A percentile compares a stretch with the other conserved stretches of the same genome.
Conservation (phyloP, 2,329 filamentous ascomycete species). For the Calonectria pauciramosa region DNA sequence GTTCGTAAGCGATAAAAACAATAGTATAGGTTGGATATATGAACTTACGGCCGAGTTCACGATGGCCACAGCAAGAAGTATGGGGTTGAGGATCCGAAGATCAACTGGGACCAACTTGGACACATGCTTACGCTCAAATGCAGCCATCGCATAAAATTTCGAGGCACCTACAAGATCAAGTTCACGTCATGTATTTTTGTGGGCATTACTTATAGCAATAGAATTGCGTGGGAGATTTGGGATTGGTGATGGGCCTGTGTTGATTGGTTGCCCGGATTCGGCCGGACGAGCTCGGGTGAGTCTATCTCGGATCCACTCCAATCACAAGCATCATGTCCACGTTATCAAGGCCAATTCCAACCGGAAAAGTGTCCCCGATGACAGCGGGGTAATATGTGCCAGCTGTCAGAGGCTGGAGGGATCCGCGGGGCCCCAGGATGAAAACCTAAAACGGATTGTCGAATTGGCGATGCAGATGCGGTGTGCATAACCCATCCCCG, state of each 20-base stretch:
- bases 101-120: conserved; percentile 23
- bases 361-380: neutral
- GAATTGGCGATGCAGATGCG: neutral
- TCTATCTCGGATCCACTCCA: conserved; percentile 1
- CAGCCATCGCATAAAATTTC: neutral
- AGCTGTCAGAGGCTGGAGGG: neutral
- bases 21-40: neutral
- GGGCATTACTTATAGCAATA: conserved; percentile 13
- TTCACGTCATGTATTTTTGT: neutral
- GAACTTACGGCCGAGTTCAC: conserved; percentile 29
- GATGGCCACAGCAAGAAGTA: conserved; percentile 24
- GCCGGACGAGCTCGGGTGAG: conserved; percentile 23
- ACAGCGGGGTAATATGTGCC: neutral
- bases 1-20: neutral
- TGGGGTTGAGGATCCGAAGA: conserved; percentile 16
- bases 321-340: neutral
- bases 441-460: neutral
- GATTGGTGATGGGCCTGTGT: neutral
- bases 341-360: neutral
- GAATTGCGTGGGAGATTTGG: neutral
- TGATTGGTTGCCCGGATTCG: conserved; percentile 10
- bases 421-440: neutral
- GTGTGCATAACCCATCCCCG: neutral
- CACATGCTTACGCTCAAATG: conserved; percentile 27
- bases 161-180: neutral